A percentile compares a stretch with the other conserved stretches of the same genome.
phyloP scores from a whole-genome alignment of 139 green algal genomes.

The Ettlia oleoabundans region DNA sequence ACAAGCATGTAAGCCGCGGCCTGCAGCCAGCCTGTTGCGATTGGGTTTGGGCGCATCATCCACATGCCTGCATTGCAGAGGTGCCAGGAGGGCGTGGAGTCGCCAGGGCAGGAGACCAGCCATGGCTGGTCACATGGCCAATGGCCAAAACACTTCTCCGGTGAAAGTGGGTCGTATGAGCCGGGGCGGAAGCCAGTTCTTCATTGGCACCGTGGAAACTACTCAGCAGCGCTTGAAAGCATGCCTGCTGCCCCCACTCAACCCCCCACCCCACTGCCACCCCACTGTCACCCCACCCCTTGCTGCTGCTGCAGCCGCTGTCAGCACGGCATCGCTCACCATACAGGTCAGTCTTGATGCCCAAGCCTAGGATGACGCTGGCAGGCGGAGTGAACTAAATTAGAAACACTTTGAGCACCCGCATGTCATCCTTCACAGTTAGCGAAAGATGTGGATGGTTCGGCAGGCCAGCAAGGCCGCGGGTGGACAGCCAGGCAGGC shows the following conservation, averaged over 20 bases:
- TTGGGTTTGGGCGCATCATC: conserved; percentile 29
- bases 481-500: too few relatives aligned
- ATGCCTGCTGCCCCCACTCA: background rate
- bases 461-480: too few relatives aligned
- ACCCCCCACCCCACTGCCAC: background rate
- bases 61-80: conserved; percentile 31
- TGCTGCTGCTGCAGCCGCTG: background rate
- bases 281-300: conserved; percentile 10
- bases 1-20: conserved; percentile 45
- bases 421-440: conserved; percentile 30
- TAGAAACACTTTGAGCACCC: conserved; percentile 28
- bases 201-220: conserved; percentile 46
- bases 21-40: conserved; percentile 14
- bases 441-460: too few relatives aligned
- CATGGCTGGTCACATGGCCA: conserved; percentile 22
- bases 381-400: conserved; percentile 38
- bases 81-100: background rate
- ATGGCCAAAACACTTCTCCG: too few relatives aligned
- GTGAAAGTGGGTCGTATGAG: too few relatives aligned
- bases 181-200: conserved; percentile 42
- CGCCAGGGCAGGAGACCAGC: background rate
- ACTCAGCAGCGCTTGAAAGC: conserved; percentile 20
- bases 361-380: conserved; percentile 20
- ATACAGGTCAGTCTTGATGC: conserved; percentile 45
- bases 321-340: conserved; percentile 44